Evolutionary conservation across 2,329 filamentous ascomycete species (phyloP).

Genomic region (Akanthomyces dipterigenus): DNA sequence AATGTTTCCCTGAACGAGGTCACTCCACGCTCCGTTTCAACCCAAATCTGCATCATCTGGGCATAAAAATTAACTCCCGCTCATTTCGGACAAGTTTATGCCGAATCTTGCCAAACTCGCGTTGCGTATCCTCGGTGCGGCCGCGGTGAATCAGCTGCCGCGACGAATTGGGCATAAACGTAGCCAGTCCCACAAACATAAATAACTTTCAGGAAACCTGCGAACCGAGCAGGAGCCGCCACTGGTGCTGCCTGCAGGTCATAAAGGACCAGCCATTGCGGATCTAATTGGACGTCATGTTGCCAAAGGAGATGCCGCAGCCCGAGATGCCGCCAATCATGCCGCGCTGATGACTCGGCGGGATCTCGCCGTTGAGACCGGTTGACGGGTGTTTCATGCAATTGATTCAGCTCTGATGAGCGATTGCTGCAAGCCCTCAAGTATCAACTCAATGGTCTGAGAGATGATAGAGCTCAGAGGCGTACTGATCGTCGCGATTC

Average conservation of each 20-base stretch:
- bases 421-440: conserved; percentile 37
- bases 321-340: conserved; percentile 48
- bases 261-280: conserved; percentile 49
- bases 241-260: conserved; percentile 42
- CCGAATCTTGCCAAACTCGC: conserved; percentile 41
- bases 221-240: conserved; percentile 47
- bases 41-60: conserved; percentile 50
- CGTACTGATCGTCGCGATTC: conserved; percentile 52
- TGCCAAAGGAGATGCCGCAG: conserved; percentile 48
- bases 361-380: conserved; percentile 50
- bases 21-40: conserved; percentile 50
- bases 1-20: conserved; percentile 46
- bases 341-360: conserved; percentile 40
- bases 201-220: conserved; percentile 51
- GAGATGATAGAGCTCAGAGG: conserved; percentile 10
- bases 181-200: conserved; percentile 38
- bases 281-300: conserved; percentile 51
- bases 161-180: conserved; percentile 12
- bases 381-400: conserved; percentile 51
- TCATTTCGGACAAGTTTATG: conserved; percentile 37
- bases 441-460: not conserved
- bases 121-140: conserved; percentile 39
- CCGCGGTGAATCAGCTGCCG: conserved; percentile 42
- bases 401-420: conserved; percentile 51
- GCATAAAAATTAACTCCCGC: conserved; percentile 44